Percentiles rank a stretch among this genome's conserved stretches.
These are phyloP conservation scores for Venturia carpophila DNA, from an alignment of 2,329 filamentous ascomycete species.

Conservation along the genomic window DNA sequence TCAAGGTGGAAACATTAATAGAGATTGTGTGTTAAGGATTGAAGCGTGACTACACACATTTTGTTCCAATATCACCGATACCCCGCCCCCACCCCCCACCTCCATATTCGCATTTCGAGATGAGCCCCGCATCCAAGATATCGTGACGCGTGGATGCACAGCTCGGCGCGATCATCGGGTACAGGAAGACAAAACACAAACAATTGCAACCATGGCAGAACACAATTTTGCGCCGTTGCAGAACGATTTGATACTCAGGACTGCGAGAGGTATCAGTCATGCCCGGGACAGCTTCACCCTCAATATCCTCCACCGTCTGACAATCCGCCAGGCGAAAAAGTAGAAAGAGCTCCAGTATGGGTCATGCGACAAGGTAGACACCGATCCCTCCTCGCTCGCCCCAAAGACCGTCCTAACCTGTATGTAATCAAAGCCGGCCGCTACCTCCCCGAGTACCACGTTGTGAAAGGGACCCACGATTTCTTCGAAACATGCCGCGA, in stretches of 20 bases:
- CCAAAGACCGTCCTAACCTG: conserved; percentile 14
- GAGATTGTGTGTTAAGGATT: too few species aligned
- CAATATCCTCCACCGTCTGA: conserved; percentile 9
- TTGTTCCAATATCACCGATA: background rate
- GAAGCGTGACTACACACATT: too few species aligned
- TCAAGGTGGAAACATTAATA: too few species aligned
- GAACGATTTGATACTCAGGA: conserved; percentile 86
- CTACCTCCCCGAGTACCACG: conserved; percentile 95
- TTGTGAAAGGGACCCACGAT: conserved; percentile 82
- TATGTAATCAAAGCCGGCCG: conserved; percentile 60
- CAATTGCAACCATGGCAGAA: conserved; percentile 3
- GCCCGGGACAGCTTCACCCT: conserved; percentile 5
- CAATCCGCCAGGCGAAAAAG: conserved; percentile 61
- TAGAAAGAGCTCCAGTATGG: conserved; percentile 94
- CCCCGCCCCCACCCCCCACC: background rate
- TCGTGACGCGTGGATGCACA: background rate
- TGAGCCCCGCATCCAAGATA: background rate
- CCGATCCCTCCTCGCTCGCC: background rate
- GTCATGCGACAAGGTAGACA: conserved; percentile 92
- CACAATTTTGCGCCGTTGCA: conserved; percentile 71
- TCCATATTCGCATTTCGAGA: background rate
- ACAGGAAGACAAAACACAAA: background rate
- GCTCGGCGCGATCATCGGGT: background rate
- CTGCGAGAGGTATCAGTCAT: conserved; percentile 65
- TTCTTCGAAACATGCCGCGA: conserved; percentile 97